Evolutionary conservation across 345 rosid species (phyloP).

Genomic region (Dimocarpus longan): DNA sequence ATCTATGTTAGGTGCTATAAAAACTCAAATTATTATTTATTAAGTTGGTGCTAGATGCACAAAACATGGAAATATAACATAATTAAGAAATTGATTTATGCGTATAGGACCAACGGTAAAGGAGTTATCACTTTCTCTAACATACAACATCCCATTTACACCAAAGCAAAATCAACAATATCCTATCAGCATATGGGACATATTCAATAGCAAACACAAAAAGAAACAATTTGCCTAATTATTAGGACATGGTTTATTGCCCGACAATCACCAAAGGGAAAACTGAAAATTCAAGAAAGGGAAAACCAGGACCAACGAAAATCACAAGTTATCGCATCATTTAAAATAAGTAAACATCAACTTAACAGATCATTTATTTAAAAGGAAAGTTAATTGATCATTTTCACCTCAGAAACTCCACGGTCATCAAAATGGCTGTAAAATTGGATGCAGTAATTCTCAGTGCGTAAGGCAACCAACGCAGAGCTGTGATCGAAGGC

Average conservation of each 20-base stretch:
- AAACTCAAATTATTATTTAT: too few species aligned
- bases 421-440: slow-evolving; percentile 86
- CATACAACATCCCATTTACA: background rate
- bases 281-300: background rate
- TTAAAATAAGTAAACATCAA: background rate
- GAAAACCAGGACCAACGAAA: background rate
- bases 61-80: background rate
- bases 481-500: slow-evolving; percentile 76
- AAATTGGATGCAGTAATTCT: slow-evolving; percentile 75
- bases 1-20: too few species aligned
- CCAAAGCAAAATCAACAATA: background rate
- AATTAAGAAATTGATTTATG: background rate
- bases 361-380: too few species aligned
- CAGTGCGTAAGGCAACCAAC: slow-evolving; percentile 75
- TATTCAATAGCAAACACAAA: background rate
- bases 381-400: background rate
- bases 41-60: too few species aligned
- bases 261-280: background rate
- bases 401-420: slow-evolving; percentile 76
- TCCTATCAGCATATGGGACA: background rate
- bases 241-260: background rate
- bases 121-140: background rate
- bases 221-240: background rate
- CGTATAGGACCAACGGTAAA: background rate
- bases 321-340: background rate